Evolutionary conservation across 2,329 filamentous ascomycete species (phyloP), one percentile per base, ranked within the genome.

Genomic region (Xylaria sp.): DNA sequence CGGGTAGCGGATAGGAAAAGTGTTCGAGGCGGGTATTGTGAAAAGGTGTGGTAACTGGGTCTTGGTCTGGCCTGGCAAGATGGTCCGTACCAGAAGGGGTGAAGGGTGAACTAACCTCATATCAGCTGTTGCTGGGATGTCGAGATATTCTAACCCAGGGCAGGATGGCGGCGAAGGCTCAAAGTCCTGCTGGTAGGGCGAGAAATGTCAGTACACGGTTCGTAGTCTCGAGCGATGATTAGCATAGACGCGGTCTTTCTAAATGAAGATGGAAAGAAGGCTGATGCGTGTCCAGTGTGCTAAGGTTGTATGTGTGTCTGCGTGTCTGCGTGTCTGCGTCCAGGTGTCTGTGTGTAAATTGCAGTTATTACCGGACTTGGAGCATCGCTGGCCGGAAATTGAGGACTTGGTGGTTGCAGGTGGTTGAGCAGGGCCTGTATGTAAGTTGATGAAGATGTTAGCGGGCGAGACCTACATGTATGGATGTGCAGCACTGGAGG

Each of bases 101-200:
- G 44, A 46, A 24, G 52, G 17, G 39, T 9, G 24, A 39, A 79
- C 81, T 69, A 70, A 83, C 81, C 81, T 80, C 74, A 83, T 80
- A 67, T 83, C 80, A 76, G 74, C 67, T 63, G 76, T 74, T 47
- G 76, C 70, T 50, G 75, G 76, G 64, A 82, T 75, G 49, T 80
- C 78, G 67, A 82, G 75, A 66, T 81, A 83, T 63, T 81, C 79
- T 68, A 83, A 73, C 69, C 77, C 78, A 64, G 71, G 66, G 67
- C 74, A 75, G 53, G 74, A 70, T 59, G 74, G 71, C 70, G 79
- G 75, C 70, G 80, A 78, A 69, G 78, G 74, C 71, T 81, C 77
- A 72, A 81, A 83, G 67, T 82, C 80, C 78, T 83, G 74, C 69
- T 75, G 63, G 61, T 69, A 58, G 58, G 63, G 71, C 65, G 61